phyloP scores from a whole-genome alignment of 768 basidiomycete genomes.

The Naganishia friedmannii region DNA sequence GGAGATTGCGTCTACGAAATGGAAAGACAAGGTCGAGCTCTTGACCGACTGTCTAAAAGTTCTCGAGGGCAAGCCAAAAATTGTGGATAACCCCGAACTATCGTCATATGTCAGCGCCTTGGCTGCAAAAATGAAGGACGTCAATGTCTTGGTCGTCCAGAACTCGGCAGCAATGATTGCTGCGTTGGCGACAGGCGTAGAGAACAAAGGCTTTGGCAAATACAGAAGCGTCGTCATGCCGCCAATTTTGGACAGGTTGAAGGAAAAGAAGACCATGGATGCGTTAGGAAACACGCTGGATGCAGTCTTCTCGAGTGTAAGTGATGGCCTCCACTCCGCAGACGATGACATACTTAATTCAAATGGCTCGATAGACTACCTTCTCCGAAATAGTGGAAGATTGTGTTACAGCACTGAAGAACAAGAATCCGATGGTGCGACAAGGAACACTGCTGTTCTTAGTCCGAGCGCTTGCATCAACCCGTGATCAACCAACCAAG shows the following conservation, averaged over 20 bases:
- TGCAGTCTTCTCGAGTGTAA: slow-evolving; percentile 77
- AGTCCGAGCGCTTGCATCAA: slow-evolving; percentile 69
- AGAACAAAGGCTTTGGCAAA: slow-evolving; percentile 64
- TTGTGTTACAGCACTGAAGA: slow-evolving; percentile 68
- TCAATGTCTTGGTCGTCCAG: slow-evolving; percentile 93
- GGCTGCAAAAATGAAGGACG: slow-evolving; percentile 76
- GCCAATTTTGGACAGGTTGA: slow-evolving; percentile 79
- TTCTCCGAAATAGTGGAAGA: slow-evolving; percentile 80
- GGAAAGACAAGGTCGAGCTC: slow-evolving; percentile 85
- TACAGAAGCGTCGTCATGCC: slow-evolving; percentile 70
- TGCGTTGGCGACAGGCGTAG: slow-evolving; percentile 77
- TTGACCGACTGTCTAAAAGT: slow-evolving; percentile 76
- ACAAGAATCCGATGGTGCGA: slow-evolving; percentile 96
- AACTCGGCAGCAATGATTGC: slow-evolving; percentile 81
- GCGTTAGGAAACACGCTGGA: slow-evolving; percentile 82
- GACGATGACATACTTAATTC: neutral
- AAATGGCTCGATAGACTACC: slow-evolving; percentile 59
- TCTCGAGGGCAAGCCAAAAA: slow-evolving; percentile 63
- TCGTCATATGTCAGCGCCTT: slow-evolving; percentile 73
- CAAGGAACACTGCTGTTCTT: slow-evolving; percentile 87
- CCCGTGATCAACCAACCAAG: slow-evolving; percentile 66
- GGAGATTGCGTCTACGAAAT: slow-evolving; percentile 81
- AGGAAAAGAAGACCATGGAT: slow-evolving; percentile 90
- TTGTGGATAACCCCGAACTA: slow-evolving; percentile 63
- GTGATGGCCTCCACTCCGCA: slow-evolving; percentile 37